phyloP scores from a whole-genome alignment of 495 filamentous ascomycete species.

The Ascobolus immersus region DNA sequence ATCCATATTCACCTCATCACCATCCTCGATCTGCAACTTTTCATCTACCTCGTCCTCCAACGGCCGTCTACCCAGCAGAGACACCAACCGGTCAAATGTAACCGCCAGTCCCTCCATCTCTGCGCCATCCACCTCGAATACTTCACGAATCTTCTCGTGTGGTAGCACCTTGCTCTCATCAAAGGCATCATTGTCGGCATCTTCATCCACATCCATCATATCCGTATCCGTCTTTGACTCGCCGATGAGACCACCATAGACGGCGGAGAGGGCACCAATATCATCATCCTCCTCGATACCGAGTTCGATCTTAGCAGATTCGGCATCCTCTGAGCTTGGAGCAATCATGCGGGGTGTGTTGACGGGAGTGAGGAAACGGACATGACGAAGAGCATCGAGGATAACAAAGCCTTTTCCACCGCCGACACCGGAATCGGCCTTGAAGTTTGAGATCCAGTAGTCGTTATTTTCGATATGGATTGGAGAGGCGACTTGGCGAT shows the following conservation, averaged over 20 bases:
- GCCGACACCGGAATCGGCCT: neutral
- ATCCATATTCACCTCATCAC: too few species aligned
- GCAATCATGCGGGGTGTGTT: too few species aligned
- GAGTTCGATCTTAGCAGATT: slow-evolving; percentile 1
- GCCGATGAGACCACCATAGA: slow-evolving; percentile 4
- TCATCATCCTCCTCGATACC: neutral
- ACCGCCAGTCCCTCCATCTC: slow-evolving; percentile 8
- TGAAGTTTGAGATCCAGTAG: too few species aligned
- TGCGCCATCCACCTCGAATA: slow-evolving; percentile 6
- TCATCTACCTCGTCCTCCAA: slow-evolving; percentile 4
- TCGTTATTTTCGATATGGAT: too few species aligned
- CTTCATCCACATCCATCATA: slow-evolving; percentile 1
- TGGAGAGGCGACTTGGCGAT: too few species aligned
- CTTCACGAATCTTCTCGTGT: slow-evolving; percentile 11
- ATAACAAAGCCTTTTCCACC: neutral
- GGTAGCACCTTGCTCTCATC: slow-evolving; percentile 9
- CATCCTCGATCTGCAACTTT: too few species aligned
- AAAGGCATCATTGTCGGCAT: slow-evolving; percentile 6
- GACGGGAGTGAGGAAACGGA: too few species aligned
- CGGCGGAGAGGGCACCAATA: slow-evolving; percentile 5
- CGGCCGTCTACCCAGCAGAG: slow-evolving; percentile 11
- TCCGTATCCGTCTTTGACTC: slow-evolving; percentile 2
- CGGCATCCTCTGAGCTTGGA: neutral
- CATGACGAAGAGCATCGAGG: too few species aligned
- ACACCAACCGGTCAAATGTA: slow-evolving; percentile 10